A percentile compares a stretch with the other conserved stretches of the same genome.
These are phyloP conservation scores for Jimgerdemannia flammicorona DNA, from an alignment of 192 early-diverging fungal species.

Conservation along the genomic window DNA sequence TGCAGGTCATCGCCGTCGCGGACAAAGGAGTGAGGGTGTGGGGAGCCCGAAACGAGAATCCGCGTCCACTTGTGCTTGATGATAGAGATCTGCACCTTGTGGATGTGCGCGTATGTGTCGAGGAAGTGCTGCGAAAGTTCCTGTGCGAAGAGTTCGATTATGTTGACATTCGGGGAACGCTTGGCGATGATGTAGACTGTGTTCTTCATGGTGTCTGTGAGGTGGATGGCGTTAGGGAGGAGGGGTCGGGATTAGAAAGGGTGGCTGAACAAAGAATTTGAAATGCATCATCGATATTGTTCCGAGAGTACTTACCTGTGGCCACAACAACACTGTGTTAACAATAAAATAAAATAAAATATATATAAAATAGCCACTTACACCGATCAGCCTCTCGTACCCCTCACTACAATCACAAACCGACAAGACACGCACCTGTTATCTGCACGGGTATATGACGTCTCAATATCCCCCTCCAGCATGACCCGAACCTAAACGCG, in stretches of 20 bases:
- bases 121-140: conserved; percentile 69
- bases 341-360: neutral
- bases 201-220: conserved; percentile 69
- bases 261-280: neutral
- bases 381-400: neutral
- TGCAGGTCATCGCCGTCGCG: conserved; percentile 68
- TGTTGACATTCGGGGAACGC: conserved; percentile 58
- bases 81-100: conserved; percentile 57
- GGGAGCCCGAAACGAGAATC: conserved; percentile 53
- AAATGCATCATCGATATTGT: neutral
- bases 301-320: conserved; percentile 33
- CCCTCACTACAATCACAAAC: neutral
- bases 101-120: conserved; percentile 68
- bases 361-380: neutral
- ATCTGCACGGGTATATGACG: conserved; percentile 73
- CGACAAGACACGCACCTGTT: conserved; percentile 36
- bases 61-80: conserved; percentile 75
- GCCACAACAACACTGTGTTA: conserved; percentile 53
- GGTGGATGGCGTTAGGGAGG: neutral
- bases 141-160: conserved; percentile 67
- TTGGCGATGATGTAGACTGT: conserved; percentile 75
- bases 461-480: conserved; percentile 49
- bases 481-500: conserved; percentile 32
- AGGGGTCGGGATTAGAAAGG: neutral
- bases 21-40: conserved; percentile 68